Evolutionary conservation across 2,329 filamentous ascomycete species (phyloP), one percentile per base, ranked within the genome.

Genomic region (Trichoderma guizhouense): DNA sequence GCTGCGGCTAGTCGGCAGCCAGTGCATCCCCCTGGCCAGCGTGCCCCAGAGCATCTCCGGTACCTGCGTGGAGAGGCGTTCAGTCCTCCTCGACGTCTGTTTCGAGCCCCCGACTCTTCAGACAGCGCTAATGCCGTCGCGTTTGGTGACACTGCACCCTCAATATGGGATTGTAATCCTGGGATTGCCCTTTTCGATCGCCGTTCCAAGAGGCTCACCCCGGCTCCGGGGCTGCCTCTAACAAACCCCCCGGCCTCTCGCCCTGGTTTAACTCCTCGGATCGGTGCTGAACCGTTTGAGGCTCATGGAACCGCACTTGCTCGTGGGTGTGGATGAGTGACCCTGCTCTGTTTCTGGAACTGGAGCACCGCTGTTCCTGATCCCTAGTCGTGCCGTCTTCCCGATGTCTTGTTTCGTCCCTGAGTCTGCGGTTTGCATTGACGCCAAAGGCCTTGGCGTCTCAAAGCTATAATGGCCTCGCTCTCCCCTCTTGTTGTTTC

Each of bases 401-500:
- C 74, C 75, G 74, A 75, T 62, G 69, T 74, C 36, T 76, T 77
- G 78, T 76, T 75, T 78, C 81, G 76, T 83, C 76, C 80, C 74
- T 74, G 62, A 72, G 70, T 60, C 73, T 73, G 71, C 72, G 72
- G 74, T 73, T 68, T 74, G 75, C 74, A 82, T 83, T 83, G 82
- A 81, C 76, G 77, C 74, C 73, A 71, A 78, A 80, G 77, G 77
- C 80, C 82, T 84, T 83, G 83, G 82, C 81, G 80, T 77, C 76
- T 74, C 73, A 73, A 74, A 75, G 77, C 73, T 77, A 79, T 78
- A 77, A 80, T 79, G 74, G 32, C 60, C 57, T 53, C 71, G 51
- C 24, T 55, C 39, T 51, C 58, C 58, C 71, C 74, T 72, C 72
- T 75, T 3, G 74, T 72, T 72, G 75, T 77, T 76, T 75, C 76